Evolutionary conservation across 345 rosid genomes (phyloP).

Genomic region (Aethionema arabicum): DNA sequence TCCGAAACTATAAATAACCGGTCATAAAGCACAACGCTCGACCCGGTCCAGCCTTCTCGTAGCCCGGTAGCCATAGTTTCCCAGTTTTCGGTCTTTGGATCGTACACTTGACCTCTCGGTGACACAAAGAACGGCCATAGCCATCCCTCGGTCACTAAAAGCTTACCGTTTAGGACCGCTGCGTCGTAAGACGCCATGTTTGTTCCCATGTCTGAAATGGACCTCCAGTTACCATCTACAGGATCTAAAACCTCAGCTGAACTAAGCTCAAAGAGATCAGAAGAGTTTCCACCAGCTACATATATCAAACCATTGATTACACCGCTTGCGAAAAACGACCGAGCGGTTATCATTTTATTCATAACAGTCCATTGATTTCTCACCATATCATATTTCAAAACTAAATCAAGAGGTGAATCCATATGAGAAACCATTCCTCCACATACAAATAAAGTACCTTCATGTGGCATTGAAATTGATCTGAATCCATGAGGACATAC

Average conservation of each 20-base stretch:
- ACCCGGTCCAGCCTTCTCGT: constrained; percentile 94
- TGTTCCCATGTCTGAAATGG: constrained; percentile 64
- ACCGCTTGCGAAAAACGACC: constrained; percentile 77
- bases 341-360: constrained; percentile 59
- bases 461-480: constrained; percentile 57
- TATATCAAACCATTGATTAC: constrained; percentile 73
- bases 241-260: constrained; percentile 79
- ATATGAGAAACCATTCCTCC: constrained; percentile 86
- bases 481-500: constrained; percentile 79
- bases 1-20: constrained; percentile 78
- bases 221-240: constrained; percentile 55
- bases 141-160: constrained; percentile 92
- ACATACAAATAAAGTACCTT: constrained; percentile 72
- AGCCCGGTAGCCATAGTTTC: constrained; percentile 75
- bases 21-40: constrained; percentile 71
- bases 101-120: constrained; percentile 87
- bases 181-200: constrained; percentile 83
- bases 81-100: constrained; percentile 67
- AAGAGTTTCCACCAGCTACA: constrained; percentile 82
- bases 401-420: constrained; percentile 71
- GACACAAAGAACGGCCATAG: constrained; percentile 85
- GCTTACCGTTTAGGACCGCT: constrained; percentile 76
- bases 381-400: constrained; percentile 75
- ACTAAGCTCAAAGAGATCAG: constrained; percentile 65
- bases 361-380: constrained; percentile 78